Evolutionary conservation across 805 yeast species (phyloP), one percentile per base, ranked within the genome.

Genomic region (Saturnispora saitoi): DNA sequence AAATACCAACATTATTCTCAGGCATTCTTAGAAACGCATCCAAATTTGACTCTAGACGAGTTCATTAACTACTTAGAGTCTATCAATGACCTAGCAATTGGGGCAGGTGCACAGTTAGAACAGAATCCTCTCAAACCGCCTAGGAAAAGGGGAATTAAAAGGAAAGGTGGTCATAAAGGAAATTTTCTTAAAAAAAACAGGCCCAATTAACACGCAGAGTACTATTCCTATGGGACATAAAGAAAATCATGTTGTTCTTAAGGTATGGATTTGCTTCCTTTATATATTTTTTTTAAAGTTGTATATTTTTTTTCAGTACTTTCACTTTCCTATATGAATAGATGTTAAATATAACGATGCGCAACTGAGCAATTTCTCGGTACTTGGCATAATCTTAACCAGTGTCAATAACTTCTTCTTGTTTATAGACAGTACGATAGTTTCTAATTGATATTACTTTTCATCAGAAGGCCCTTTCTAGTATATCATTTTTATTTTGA

Each of bases 71-170:
- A 42, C 17, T 30, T 43, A 17, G 47, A 47, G 30, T 42, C 50
- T 6, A n/a, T 38, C 14, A 26, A 32, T 14, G 36, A 17, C 10
- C 34, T 47, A 17, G 47, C 32, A 14, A 28, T 24, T 15, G 50
- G 34, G 4, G 32, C 34, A 9, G 50, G 50, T 6, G 48, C 48
- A 19, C 48, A 46, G 28, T 32, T 40, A 17, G 32, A 46, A 37
- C 29, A 22, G 6, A 4, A 22, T 4, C 28, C 29, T 5, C 9
- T 20, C 11, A 37, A 22, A 17, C 20, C 38, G 17, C 38, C 38
- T 34, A 34, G 38, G 38, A 29, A 28, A 19, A 36, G 34, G 15
- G 34, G 48, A 19, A 19, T 41, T 7, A 29, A 28, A 30, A 11
- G 29, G 24, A 30, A 41, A 19, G 41, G n/a, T 12, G 26, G 41